phyloP scores from a whole-genome alignment of 495 filamentous ascomycete species.

The Tuber aestivum region DNA sequence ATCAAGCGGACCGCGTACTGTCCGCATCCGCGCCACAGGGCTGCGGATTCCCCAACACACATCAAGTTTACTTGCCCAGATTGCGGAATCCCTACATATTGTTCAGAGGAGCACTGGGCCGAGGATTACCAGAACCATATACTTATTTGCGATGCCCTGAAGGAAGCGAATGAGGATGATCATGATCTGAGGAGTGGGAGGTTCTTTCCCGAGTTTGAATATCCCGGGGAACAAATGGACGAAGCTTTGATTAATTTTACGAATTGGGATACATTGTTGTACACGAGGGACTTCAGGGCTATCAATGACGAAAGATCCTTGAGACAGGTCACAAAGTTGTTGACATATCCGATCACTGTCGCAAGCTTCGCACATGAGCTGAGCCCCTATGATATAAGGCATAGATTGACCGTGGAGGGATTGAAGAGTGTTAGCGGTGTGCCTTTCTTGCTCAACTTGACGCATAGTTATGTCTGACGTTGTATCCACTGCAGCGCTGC shows the following conservation, averaged over 20 bases:
- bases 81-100: constrained; percentile 90
- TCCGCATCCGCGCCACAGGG: constrained; percentile 76
- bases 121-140: constrained; percentile 90
- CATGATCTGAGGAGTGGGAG: constrained; percentile 87
- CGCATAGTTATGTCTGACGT: not conserved
- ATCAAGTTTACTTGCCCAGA: constrained; percentile 93
- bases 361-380: constrained; percentile 87
- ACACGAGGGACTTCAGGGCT: constrained; percentile 78
- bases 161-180: constrained; percentile 95
- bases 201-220: constrained; percentile 89
- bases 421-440: constrained; percentile 86
- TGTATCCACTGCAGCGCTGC: constrained; percentile 59
- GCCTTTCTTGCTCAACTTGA: constrained; percentile 31
- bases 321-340: constrained; percentile 81
- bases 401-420: constrained; percentile 75
- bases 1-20: constrained; percentile 89
- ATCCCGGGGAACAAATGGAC: constrained; percentile 80
- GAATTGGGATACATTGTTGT: constrained; percentile 95
- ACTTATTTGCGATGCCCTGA: constrained; percentile 82
- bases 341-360: constrained; percentile 91
- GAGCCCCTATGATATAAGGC: constrained; percentile 77
- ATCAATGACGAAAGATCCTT: constrained; percentile 81
- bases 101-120: constrained; percentile 86
- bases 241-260: constrained; percentile 93
- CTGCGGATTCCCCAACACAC: constrained; percentile 67